Conservation (phyloP, 2,329 filamentous ascomycete genomes). For the Fusarium beomiforme region DNA sequence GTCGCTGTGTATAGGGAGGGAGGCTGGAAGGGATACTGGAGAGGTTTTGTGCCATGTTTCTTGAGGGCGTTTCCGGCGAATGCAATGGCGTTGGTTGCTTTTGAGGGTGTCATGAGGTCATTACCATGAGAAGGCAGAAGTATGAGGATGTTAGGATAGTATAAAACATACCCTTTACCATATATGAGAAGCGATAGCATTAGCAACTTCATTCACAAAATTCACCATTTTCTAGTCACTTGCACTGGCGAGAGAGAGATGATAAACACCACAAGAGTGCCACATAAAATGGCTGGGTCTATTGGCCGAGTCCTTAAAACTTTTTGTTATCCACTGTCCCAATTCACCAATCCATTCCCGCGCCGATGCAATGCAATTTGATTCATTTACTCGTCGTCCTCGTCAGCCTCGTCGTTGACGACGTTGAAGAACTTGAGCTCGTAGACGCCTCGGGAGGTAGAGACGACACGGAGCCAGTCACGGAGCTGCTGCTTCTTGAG, state of each 20-base stretch:
- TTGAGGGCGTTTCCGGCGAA: constrained; percentile 95
- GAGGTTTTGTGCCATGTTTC: constrained; percentile 94
- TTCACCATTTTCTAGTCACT: background rate
- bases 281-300: constrained; percentile 46
- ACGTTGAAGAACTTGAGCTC: constrained; percentile 99
- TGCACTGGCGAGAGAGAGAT: background rate
- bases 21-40: constrained; percentile 86
- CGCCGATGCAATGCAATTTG: constrained; percentile 41
- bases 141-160: background rate
- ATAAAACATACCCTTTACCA: background rate
- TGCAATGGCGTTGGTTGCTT: constrained; percentile 90
- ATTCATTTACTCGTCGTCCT: constrained; percentile 92
- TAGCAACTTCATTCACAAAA: background rate
- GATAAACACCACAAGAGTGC: constrained; percentile 44
- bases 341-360: constrained; percentile 47
- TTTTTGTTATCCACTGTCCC: constrained; percentile 41
- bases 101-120: constrained; percentile 87
- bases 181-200: background rate
- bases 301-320: constrained; percentile 44
- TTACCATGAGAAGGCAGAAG: constrained; percentile 54
- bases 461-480: constrained; percentile 99
- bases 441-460: constrained; percentile 97
- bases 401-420: constrained; percentile 96
- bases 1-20: constrained; percentile 77
- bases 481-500: constrained; percentile 99